These are phyloP conservation scores for Thymus mandschuricus DNA, from an alignment of 257 asterid genomes.

Conservation along the genomic window DNA sequence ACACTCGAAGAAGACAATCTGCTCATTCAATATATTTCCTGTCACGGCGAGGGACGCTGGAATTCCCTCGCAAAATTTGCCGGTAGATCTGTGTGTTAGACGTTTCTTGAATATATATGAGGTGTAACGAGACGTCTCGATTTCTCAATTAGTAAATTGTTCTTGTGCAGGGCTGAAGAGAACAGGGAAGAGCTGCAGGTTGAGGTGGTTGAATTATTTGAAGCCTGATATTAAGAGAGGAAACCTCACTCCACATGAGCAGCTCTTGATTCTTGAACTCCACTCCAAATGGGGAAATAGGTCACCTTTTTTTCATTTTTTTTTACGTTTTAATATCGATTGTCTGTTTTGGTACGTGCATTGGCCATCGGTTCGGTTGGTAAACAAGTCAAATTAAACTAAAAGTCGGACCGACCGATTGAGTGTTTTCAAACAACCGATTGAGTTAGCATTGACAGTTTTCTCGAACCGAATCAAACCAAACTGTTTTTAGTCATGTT, in stretches of 20 bases:
- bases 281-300: slow-evolving; percentile 91
- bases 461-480: no score
- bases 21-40: slow-evolving; percentile 55
- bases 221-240: slow-evolving; percentile 88
- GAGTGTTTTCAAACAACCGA: no score
- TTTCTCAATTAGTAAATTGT: no score
- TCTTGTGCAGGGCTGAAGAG: slow-evolving; percentile 67
- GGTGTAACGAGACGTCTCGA: no score
- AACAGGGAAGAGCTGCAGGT: slow-evolving; percentile 87
- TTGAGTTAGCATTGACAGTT: no score
- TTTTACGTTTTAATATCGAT: neutral
- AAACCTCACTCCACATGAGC: slow-evolving; percentile 76
- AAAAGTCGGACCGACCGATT: no score
- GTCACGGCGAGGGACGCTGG: slow-evolving; percentile 89
- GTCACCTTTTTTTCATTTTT: slow-evolving; percentile 31
- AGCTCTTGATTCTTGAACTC: slow-evolving; percentile 78
- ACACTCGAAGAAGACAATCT: slow-evolving; percentile 85
- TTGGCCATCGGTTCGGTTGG: no score
- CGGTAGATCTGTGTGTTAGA: slow-evolving; percentile 38
- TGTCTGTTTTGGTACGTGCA: no score
- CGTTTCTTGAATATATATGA: no score
- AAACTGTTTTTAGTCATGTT: no score
- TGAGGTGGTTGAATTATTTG: slow-evolving; percentile 86
- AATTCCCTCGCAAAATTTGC: slow-evolving; percentile 69
- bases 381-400: no score